These are phyloP conservation scores for Anethum foeniculum DNA, from an alignment of 140 eudicot genomes.

Conservation along the genomic window DNA sequence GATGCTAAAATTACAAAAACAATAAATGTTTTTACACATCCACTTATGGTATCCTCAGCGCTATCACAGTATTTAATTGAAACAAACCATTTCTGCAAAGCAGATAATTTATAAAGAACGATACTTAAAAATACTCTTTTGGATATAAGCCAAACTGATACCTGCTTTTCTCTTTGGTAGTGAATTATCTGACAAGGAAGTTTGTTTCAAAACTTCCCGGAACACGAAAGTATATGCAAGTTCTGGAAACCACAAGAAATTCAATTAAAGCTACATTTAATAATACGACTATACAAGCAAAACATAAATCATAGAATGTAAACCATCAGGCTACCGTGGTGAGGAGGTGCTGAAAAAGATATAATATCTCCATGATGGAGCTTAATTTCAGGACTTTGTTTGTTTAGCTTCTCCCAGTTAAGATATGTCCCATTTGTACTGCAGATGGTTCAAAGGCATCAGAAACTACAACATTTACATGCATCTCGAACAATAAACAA, in stretches of 20 bases:
- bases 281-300: constrained; percentile 6
- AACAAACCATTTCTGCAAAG: not conserved
- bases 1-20: not conserved
- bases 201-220: constrained; percentile 58
- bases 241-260: constrained; percentile 35
- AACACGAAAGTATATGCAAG: constrained; percentile 80
- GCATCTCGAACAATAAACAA: not conserved
- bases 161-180: constrained; percentile 78
- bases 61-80: not conserved
- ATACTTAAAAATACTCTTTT: not conserved
- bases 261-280: not conserved
- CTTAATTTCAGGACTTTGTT: constrained; percentile 52
- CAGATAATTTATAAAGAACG: not conserved
- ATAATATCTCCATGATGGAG: constrained; percentile 84
- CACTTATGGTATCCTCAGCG: not conserved
- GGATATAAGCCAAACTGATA: constrained; percentile 13
- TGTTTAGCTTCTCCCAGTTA: constrained; percentile 69
- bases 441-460: constrained; percentile 24
- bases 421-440: constrained; percentile 92
- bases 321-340: constrained; percentile 45
- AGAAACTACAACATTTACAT: constrained; percentile 14
- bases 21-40: not conserved
- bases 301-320: constrained; percentile 1
- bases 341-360: constrained; percentile 80
- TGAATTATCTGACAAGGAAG: constrained; percentile 32